These are phyloP conservation scores for Psidium guajava DNA, from an alignment of 345 rosid genomes.

Conservation along the genomic window DNA sequence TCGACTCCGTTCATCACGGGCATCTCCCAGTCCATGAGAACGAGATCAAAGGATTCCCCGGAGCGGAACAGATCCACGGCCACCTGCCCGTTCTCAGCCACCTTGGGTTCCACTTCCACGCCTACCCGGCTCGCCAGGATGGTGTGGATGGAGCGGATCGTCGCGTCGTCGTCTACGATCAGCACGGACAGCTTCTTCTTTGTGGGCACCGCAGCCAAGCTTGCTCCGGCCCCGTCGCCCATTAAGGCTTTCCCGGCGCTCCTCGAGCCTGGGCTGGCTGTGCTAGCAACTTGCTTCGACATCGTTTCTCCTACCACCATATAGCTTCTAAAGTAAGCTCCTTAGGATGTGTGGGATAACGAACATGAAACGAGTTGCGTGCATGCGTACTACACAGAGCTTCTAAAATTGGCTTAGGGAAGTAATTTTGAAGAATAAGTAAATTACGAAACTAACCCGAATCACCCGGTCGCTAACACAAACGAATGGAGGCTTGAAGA, in stretches of 20 bases:
- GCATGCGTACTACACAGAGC: no score
- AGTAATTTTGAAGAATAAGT: neutral
- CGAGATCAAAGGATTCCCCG: conserved; percentile 18
- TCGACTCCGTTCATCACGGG: conserved; percentile 30
- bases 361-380: neutral
- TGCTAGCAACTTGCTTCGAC: neutral
- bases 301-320: neutral
- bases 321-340: neutral
- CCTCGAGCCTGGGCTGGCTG: neutral
- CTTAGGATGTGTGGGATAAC: neutral
- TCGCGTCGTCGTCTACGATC: conserved; percentile 22
- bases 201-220: neutral
- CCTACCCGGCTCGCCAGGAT: conserved; percentile 1
- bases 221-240: neutral
- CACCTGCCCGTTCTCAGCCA: conserved; percentile 18
- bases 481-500: neutral
- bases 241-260: neutral
- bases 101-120: neutral
- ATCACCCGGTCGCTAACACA: neutral
- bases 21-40: conserved; percentile 36
- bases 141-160: conserved; percentile 1
- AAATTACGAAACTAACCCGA: neutral
- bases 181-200: conserved; percentile 7
- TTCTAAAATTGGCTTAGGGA: neutral
- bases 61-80: conserved; percentile 18